These are phyloP conservation scores for Agarophyton chilense DNA, from an alignment of 23 red algal species.

Conservation along the genomic window DNA sequence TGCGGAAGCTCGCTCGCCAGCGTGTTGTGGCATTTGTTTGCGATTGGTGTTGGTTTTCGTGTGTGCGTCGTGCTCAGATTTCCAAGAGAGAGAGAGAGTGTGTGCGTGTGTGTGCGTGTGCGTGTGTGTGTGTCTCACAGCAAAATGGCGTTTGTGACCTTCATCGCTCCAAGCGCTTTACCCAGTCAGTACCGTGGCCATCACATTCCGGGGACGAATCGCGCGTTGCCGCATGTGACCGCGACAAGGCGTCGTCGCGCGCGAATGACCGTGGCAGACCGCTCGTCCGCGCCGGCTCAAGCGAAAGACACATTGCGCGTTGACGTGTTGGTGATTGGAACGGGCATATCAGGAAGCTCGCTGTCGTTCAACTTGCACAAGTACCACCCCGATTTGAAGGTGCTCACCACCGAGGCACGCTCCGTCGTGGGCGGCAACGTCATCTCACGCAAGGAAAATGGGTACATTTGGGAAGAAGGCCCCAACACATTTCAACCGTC, in stretches of 20 bases:
- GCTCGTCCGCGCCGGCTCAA: neutral
- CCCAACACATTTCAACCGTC: slow-evolving; percentile 98
- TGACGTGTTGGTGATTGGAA: slow-evolving; percentile 84
- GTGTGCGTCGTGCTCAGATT: too few species aligned
- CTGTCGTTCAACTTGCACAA: slow-evolving; percentile 77
- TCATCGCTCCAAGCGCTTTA: too few species aligned
- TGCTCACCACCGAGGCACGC: slow-evolving; percentile 79
- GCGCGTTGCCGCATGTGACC: neutral
- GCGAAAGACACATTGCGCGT: neutral
- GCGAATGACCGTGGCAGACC: slow-evolving; percentile 5
- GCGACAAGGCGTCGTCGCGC: neutral
- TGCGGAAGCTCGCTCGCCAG: too few species aligned
- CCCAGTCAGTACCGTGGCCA: too few species aligned
- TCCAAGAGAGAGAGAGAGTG: too few species aligned
- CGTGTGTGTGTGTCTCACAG: too few species aligned
- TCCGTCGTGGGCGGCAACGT: slow-evolving; percentile 89
- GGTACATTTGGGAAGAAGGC: slow-evolving; percentile 95
- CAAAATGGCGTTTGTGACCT: too few species aligned
- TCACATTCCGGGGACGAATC: too few species aligned
- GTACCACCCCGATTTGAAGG: slow-evolving; percentile 32
- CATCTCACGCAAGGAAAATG: slow-evolving; percentile 70
- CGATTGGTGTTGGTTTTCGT: too few species aligned
- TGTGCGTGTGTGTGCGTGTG: too few species aligned
- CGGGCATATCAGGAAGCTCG: slow-evolving; percentile 83
- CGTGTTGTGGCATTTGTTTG: too few species aligned